Evolutionary conservation across 306 rosid genomes (phyloP).

Genomic region (Herpetospermum pedunculosum): DNA sequence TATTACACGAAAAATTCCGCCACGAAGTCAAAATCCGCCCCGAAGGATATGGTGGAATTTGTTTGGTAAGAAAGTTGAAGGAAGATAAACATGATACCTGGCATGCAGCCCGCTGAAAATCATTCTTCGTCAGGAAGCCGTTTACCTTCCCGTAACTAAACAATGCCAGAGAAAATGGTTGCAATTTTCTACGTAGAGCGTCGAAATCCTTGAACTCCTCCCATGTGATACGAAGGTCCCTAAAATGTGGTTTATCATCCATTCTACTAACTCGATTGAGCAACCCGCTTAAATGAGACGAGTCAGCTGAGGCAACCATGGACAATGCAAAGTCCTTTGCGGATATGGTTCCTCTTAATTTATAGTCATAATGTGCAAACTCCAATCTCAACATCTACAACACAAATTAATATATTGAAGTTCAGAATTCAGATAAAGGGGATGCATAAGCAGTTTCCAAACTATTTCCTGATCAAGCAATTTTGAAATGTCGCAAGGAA

Average conservation of each 20-base stretch:
- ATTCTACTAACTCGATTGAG: conserved; percentile 52
- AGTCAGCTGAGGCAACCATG: conserved; percentile 82
- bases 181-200: conserved; percentile 48
- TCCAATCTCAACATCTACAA: conserved; percentile 64
- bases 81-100: conserved; percentile 30
- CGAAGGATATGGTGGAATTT: neutral
- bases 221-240: conserved; percentile 42
- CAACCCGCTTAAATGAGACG: conserved; percentile 41
- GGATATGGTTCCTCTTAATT: conserved; percentile 43
- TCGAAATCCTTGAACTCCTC: conserved; percentile 80
- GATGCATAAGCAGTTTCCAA: neutral
- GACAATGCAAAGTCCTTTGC: conserved; percentile 88
- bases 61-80: neutral
- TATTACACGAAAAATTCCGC: conserved; percentile 9
- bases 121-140: conserved; percentile 50
- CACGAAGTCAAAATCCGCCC: neutral
- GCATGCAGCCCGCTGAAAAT: conserved; percentile 79
- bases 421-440: neutral
- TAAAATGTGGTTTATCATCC: conserved; percentile 31
- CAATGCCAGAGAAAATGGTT: conserved; percentile 71
- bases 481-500: neutral
- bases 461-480: neutral
- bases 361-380: conserved; percentile 84
- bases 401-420: neutral
- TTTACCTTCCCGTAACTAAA: conserved; percentile 74